These are phyloP conservation scores for Schoenoplectus triqueter DNA, from an alignment of 202 grass and related monocot species.

Conservation along the genomic window DNA sequence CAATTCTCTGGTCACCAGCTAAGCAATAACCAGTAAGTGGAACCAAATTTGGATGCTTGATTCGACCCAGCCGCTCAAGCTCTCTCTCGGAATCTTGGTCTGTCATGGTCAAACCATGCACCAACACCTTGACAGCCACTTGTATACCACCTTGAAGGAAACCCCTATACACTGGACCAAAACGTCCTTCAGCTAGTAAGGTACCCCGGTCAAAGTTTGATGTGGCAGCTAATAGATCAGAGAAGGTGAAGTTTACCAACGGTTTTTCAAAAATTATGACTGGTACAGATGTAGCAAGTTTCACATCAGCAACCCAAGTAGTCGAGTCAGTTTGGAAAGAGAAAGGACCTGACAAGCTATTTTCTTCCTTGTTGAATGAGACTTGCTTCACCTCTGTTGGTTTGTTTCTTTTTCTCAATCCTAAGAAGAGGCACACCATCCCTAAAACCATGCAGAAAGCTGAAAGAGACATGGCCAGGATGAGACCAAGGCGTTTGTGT, in stretches of 20 bases:
- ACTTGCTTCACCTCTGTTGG: conserved; percentile 62
- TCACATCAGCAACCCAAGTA: conserved; percentile 92
- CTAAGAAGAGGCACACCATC: conserved; percentile 58
- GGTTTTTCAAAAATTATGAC: conserved; percentile 98
- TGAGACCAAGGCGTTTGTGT: conserved; percentile 52
- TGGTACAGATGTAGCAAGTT: conserved; percentile 79
- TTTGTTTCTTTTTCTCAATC: conserved; percentile 51
- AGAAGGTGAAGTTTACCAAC: conserved; percentile 77
- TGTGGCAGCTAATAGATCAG: conserved; percentile 76
- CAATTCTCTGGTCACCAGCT: conserved; percentile 84
- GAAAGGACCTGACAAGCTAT: conserved; percentile 73
- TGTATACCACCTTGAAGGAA: conserved; percentile 88
- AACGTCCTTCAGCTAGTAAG: conserved; percentile 84
- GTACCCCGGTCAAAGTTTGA: conserved; percentile 90
- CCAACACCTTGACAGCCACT: conserved; percentile 82
- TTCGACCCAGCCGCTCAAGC: conserved; percentile 80
- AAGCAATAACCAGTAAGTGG: conserved; percentile 88
- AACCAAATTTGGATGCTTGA: conserved; percentile 90
- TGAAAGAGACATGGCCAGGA: conserved; percentile 58
- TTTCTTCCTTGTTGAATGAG: conserved; percentile 61
- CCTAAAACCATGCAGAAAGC: conserved; percentile 58
- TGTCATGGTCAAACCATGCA: conserved; percentile 67
- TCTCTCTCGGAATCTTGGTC: conserved; percentile 77
- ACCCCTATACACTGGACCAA: conserved; percentile 85
- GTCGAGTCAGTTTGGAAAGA: conserved; percentile 83